phyloP scores from a whole-genome alignment of 495 filamentous ascomycete genomes.

The Penicillium longicatenatum region DNA sequence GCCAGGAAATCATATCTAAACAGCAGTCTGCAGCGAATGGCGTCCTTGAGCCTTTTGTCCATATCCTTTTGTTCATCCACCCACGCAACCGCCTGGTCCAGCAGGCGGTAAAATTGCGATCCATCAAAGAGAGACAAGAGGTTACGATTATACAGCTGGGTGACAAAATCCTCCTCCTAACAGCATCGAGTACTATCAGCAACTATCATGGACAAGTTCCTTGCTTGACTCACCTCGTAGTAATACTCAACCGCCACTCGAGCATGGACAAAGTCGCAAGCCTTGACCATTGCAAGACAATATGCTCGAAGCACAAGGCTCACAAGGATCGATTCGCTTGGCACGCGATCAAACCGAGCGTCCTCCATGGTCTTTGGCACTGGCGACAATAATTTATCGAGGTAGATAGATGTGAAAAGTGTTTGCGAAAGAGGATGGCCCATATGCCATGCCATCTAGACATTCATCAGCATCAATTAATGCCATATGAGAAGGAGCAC shows the following conservation, averaged over 20 bases:
- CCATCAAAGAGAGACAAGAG: constrained; percentile 66
- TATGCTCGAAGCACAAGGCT: constrained; percentile 78
- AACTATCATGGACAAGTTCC: background rate
- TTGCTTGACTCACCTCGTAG: constrained; percentile 70
- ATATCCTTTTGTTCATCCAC: constrained; percentile 53
- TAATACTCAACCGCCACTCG: constrained; percentile 76
- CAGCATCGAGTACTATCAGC: constrained; percentile 4
- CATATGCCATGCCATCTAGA: constrained; percentile 93
- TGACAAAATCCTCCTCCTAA: constrained; percentile 95
- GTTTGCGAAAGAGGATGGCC: constrained; percentile 94
- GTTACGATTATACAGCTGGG: constrained; percentile 80
- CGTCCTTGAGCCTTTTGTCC: constrained; percentile 53
- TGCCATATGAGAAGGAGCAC: background rate
- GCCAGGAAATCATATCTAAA: constrained; percentile 65
- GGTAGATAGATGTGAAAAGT: constrained; percentile 89
- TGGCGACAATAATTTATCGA: constrained; percentile 80
- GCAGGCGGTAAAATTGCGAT: constrained; percentile 55
- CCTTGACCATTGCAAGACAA: constrained; percentile 80
- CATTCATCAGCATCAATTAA: background rate
- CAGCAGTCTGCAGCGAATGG: constrained; percentile 62
- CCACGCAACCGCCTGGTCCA: constrained; percentile 60
- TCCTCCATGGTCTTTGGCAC: constrained; percentile 66
- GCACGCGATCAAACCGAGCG: constrained; percentile 60
- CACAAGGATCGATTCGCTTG: constrained; percentile 51
- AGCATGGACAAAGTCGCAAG: constrained; percentile 76